Base-by-base conservation (phyloP, 495 filamentous ascomycete species). In the Hypoxylon crocopeplum region DNA sequence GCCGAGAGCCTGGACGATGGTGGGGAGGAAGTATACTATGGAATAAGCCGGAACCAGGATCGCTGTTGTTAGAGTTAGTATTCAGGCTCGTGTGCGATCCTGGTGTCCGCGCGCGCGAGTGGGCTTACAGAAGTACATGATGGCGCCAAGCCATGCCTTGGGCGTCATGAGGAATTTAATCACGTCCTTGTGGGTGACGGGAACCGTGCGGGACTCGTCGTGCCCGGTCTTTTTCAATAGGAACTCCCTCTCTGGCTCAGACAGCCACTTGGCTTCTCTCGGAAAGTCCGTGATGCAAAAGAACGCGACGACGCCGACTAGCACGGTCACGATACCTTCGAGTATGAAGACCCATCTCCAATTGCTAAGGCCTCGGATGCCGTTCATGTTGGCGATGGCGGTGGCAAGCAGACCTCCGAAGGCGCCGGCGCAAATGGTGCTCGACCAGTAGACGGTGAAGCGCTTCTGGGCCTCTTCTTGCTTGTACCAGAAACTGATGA, bases 271-370 rank as follows among this genome's bases (percentile, higher is more conserved):
- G 1, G 77, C 77, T 24, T 84, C 75, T 54, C 81, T 79, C 1
- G 77, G 77, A 63, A 93, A 93, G 67, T 86, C 85, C 1, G 36
- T 46, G 3, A 70, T 24, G 15, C 33, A 54, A 66, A 91, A 92
- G 75, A 84, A 91, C 66, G 86, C 82, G n/a, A 77, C 41, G 24
- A 89, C 59, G 0, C 85, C 77, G n/a, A 91, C 76, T 15, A 90
- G 68, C 38, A 80, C 80, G 12, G 90, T 93, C 37, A 90, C 3
- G 2, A 91, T 74, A 0, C 89, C 89, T 64, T 92, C 89, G 10
- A 88, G 72, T 44, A 82, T 78, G 68, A 89, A 91, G 29, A 92
- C 88, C 88, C 88, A 91, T 2, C 85, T 76, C 88, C 89, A 91
- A 5, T 84, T 86, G 0, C 68, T 66, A 34, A 82, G 79, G 1